Evolutionary conservation across 495 filamentous ascomycete species (phyloP).

Genomic region (Lepidopterella palustris): DNA sequence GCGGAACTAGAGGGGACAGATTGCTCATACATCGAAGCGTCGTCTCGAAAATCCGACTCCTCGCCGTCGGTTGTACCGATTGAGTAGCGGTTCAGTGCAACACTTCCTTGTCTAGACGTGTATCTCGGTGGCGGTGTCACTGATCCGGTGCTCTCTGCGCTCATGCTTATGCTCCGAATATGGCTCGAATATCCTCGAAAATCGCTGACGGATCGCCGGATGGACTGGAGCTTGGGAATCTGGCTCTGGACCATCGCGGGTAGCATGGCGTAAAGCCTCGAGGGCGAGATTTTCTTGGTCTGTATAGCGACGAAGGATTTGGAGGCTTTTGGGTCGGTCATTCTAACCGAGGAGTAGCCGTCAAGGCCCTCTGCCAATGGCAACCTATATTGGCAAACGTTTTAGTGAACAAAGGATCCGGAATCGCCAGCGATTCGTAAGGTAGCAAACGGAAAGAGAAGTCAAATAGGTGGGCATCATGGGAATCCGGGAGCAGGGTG

Average conservation of each 20-base stretch:
- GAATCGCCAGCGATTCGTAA: neutral
- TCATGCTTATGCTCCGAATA: neutral
- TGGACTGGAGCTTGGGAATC: constrained; percentile 24
- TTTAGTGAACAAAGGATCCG: neutral
- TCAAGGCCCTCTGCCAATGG: no score
- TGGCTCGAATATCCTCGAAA: constrained; percentile 3
- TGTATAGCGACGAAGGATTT: neutral
- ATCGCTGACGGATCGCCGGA: constrained; percentile 19
- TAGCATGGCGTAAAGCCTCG: constrained; percentile 26
- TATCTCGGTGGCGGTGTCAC: constrained; percentile 29
- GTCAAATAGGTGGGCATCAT: neutral
- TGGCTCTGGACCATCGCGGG: constrained; percentile 26
- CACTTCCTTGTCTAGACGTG: constrained; percentile 10
- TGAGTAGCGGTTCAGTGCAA: constrained; percentile 3
- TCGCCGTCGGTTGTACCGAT: constrained; percentile 6
- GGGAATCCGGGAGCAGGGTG: neutral
- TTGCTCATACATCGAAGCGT: constrained; percentile 9
- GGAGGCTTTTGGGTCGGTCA: neutral
- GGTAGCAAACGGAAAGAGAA: neutral
- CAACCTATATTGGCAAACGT: neutral
- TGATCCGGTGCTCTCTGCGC: neutral
- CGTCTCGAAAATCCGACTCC: constrained; percentile 3
- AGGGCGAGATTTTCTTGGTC: constrained; percentile 2
- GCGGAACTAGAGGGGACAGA: constrained; percentile 10
- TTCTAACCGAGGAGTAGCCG: no score